phyloP scores from a whole-genome alignment of 2,329 filamentous ascomycete genomes.

The Ambrosiella cleistominuta region DNA sequence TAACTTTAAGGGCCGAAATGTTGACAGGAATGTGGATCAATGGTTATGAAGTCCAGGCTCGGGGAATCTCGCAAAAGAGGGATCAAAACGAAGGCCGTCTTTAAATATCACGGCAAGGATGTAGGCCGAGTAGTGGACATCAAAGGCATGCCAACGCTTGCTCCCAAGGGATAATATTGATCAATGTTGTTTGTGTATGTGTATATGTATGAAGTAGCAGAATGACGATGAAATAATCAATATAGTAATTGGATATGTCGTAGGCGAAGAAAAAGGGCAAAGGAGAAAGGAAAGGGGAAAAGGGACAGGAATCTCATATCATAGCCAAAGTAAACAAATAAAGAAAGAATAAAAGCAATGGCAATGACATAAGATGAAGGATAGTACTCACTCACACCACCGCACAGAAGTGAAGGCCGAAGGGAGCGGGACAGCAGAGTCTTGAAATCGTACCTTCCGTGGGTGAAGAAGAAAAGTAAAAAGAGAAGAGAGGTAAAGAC shows the following conservation, averaged over 20 bases:
- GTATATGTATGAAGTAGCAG: slow-evolving; percentile 9
- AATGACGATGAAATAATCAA: not conserved
- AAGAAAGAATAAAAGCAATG: not conserved
- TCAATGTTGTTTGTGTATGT: no score
- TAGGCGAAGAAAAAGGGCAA: not conserved
- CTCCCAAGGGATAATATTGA: slow-evolving; percentile 5
- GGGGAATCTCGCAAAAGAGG: not conserved
- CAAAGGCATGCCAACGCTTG: not conserved
- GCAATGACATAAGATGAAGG: slow-evolving; percentile 22
- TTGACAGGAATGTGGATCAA: slow-evolving; percentile 15
- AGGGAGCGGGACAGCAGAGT: slow-evolving; percentile 18
- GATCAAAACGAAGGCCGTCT: not conserved
- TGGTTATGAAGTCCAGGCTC: not conserved
- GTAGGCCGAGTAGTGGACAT: not conserved
- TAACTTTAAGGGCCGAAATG: slow-evolving; percentile 1
- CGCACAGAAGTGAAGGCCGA: slow-evolving; percentile 29
- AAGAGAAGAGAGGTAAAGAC: slow-evolving; percentile 15
- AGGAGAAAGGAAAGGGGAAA: not conserved
- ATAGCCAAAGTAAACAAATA: not conserved
- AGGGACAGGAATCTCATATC: slow-evolving; percentile 1
- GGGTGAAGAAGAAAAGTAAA: slow-evolving; percentile 27
- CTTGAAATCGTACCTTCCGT: slow-evolving; percentile 25
- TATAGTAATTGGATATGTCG: not conserved
- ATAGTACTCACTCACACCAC: slow-evolving; percentile 19
- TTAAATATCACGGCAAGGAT: not conserved